Evolutionary conservation across 352 stramenopile species (phyloP).

Genomic region (Phytophthora nicotianae): DNA sequence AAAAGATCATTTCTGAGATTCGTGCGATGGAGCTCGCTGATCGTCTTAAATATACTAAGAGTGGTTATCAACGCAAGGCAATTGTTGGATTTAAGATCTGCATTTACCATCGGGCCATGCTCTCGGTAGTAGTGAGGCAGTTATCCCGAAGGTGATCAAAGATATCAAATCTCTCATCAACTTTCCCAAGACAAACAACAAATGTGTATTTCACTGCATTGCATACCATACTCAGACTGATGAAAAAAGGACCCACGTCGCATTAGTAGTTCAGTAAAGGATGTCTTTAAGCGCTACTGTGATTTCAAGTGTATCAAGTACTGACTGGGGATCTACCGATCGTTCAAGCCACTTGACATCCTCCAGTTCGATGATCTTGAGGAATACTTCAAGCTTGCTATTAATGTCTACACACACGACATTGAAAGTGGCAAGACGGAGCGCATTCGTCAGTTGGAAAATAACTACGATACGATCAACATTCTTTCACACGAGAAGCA

Average conservation of each 20-base stretch:
- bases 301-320: slow-evolving; percentile 6
- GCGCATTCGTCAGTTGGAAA: not conserved
- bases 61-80: slow-evolving; percentile 15
- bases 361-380: no score
- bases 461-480: not conserved
- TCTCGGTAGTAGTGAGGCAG: slow-evolving; percentile 13
- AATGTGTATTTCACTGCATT: slow-evolving; percentile 10
- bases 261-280: slow-evolving; percentile 8
- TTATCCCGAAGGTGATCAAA: no score
- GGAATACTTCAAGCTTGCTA: no score
- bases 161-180: no score
- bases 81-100: slow-evolving; percentile 25
- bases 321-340: not conserved
- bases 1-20: not conserved
- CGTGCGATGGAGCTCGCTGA: no score
- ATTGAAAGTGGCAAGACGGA: not conserved
- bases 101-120: slow-evolving; percentile 26
- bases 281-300: slow-evolving; percentile 13
- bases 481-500: not conserved
- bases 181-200: not conserved
- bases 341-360: slow-evolving; percentile 13
- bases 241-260: slow-evolving; percentile 6
- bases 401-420: slow-evolving; percentile 6
- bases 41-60: slow-evolving; percentile 17
- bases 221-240: slow-evolving; percentile 1